Percentiles rank a stretch among this genome's conserved stretches.
Evolutionary conservation across 768 basidiomycete genomes (phyloP).

Genomic region (Mycena rebaudengoi): DNA sequence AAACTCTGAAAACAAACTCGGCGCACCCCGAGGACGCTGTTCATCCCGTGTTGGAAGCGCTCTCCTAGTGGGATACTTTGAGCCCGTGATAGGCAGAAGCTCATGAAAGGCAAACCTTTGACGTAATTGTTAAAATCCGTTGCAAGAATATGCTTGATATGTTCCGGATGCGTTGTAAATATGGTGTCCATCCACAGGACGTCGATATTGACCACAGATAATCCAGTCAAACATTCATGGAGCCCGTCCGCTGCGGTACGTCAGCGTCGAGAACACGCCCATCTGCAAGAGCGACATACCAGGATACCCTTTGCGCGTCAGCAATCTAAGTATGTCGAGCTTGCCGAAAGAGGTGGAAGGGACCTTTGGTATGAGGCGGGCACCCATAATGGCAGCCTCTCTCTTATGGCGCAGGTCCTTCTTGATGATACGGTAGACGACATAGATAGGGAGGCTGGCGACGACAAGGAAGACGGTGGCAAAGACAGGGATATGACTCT

Average conservation of each 20-base stretch:
- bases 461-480: background rate
- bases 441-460: constrained; percentile 19
- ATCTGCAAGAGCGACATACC: too few relatives aligned
- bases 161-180: constrained; percentile 32
- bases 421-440: background rate
- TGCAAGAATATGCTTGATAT: constrained; percentile 36
- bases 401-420: constrained; percentile 3
- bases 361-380: constrained; percentile 29
- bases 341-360: constrained; percentile 30
- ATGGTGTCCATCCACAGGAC: constrained; percentile 29
- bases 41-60: constrained; percentile 17
- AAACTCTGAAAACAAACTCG: background rate
- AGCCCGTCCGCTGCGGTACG: too few relatives aligned
- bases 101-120: constrained; percentile 26
- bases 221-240: too few relatives aligned
- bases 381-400: constrained; percentile 32
- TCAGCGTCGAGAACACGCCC: too few relatives aligned
- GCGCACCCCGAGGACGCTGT: constrained; percentile 22
- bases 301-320: too few relatives aligned
- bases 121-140: constrained; percentile 38
- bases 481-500: background rate
- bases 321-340: too few relatives aligned
- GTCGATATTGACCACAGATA: too few relatives aligned
- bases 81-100: background rate
- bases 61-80: constrained; percentile 27